Evolutionary conservation across 2,329 filamentous ascomycete species (phyloP).

Genomic region (Ophioceras dolichostomum): DNA sequence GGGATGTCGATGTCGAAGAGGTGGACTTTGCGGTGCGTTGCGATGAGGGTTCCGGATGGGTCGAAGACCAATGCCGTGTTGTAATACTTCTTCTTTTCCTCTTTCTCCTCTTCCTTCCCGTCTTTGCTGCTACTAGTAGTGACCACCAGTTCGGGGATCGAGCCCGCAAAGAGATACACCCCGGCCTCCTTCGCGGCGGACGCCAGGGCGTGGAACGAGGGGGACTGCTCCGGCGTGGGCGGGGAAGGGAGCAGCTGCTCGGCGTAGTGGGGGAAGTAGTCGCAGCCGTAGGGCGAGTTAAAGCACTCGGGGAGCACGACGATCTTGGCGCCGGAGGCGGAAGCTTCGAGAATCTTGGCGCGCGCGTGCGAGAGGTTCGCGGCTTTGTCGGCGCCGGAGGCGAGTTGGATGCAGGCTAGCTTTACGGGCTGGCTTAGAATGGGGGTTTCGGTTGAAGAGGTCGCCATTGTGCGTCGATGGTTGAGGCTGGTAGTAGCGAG

Average conservation of each 20-base stretch:
- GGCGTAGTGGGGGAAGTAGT: slow-evolving; percentile 85
- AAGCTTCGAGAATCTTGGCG: slow-evolving; percentile 71
- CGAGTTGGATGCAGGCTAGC: slow-evolving; percentile 71
- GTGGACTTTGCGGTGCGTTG: slow-evolving; percentile 84
- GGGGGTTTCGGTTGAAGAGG: slow-evolving; percentile 14
- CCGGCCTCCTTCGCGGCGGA: slow-evolving; percentile 66
- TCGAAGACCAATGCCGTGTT: slow-evolving; percentile 83
- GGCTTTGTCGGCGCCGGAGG: slow-evolving; percentile 70
- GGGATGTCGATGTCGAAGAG: slow-evolving; percentile 98
- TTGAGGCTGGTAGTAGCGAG: background rate
- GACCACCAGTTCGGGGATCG: slow-evolving; percentile 69
- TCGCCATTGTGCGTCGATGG: slow-evolving; percentile 22
- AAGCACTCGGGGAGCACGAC: slow-evolving; percentile 97
- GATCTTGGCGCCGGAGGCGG: slow-evolving; percentile 61
- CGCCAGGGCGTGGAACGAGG: slow-evolving; percentile 76
- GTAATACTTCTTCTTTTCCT: slow-evolving; percentile 55
- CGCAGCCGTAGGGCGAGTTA: slow-evolving; percentile 90
- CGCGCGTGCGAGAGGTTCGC: slow-evolving; percentile 74
- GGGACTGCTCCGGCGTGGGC: slow-evolving; percentile 56
- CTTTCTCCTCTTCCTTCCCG: slow-evolving; percentile 18
- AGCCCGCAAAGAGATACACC: slow-evolving; percentile 79
- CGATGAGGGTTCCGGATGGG: slow-evolving; percentile 68
- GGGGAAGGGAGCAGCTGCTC: slow-evolving; percentile 74
- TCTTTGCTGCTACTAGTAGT: slow-evolving; percentile 20
- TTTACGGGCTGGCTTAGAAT: slow-evolving; percentile 67